Conservation (phyloP, 345 rosid genomes). For the Heritiera fomes region DNA sequence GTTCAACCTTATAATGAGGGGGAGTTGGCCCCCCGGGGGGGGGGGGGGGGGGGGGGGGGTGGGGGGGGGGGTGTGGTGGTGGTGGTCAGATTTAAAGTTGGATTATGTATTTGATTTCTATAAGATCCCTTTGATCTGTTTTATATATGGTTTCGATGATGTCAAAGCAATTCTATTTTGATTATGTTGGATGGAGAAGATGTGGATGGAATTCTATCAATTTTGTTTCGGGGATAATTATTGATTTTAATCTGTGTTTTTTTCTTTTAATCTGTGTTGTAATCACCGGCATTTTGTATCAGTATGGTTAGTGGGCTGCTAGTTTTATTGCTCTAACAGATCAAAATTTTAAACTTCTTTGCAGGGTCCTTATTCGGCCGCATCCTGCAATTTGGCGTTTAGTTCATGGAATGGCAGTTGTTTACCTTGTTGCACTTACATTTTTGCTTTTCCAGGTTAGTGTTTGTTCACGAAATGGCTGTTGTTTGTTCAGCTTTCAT, state of each 20-base stretch:
- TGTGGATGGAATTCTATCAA: background rate
- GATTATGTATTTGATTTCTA: background rate
- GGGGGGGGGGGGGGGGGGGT: no score
- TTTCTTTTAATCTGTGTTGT: background rate
- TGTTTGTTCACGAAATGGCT: background rate
- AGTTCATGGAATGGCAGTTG: constrained; percentile 97
- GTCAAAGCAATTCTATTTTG: background rate
- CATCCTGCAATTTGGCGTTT: constrained; percentile 99
- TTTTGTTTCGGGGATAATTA: background rate
- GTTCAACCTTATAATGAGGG: background rate
- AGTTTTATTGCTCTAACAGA: background rate
- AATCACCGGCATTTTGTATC: background rate
- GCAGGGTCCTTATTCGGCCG: constrained; percentile 89
- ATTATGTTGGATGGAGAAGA: background rate
- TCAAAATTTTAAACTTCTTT: constrained; percentile 14
- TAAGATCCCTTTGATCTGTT: background rate
- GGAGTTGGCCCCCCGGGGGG: background rate
- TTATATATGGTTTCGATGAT: background rate
- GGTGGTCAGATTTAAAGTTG: background rate
- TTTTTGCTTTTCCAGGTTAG: constrained; percentile 98
- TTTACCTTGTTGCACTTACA: constrained; percentile 87
- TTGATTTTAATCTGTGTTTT: background rate
- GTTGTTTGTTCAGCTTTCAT: constrained; percentile 7
- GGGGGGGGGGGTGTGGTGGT: background rate
- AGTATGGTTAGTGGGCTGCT: background rate